Base-by-base conservation (phyloP, 257 asterid species). In the Solanum gandarillasii region DNA sequence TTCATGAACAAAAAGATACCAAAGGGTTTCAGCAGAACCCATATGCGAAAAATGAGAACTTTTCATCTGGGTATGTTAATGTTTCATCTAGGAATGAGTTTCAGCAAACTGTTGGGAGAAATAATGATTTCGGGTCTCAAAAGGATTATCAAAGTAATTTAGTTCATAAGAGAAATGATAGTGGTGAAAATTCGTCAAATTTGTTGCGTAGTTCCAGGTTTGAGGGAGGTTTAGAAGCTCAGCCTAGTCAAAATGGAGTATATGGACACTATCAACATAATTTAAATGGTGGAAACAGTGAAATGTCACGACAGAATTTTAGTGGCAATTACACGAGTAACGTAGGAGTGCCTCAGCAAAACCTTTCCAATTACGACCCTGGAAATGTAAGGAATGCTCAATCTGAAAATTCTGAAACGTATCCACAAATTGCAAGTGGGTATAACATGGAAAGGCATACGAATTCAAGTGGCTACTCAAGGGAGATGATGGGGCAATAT, bases 381-480 rank as follows among this genome's bases (percentile, higher is more conserved):
- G 89, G 83, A 39, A 86, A 68, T 29, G 72, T 88, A 35, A 91
- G 92, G 75, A 86, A 88, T 46, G 46, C 36, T 6, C 84, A 43
- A 81, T 85, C 88, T 74, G 87, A 70, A 55, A 88, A 87, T 52
- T 35, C 86, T 13, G 92, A 88, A 75, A 74, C 14, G 65, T 82
- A 85, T 39, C 62, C 81, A 46, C 67, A 41, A 85, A 67, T 39
- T 85, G 79, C 88, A 18, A 55, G 46, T 86, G 88, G 72, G 2
- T 71, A 41, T 68, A 12, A 86, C 74, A 58, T 55, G 52, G 83
- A 31, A 86, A 86, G 83, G 62, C 35, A 38, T 71, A 20, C 35
- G 71, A 36, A 18, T 85, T 85, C 38, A 3, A 48, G 43, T 86
- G 84, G 84, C 36, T 48, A 75, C 67, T 73, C 88, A 48, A 38